These are phyloP conservation scores for Lumnitzera racemosa DNA, from an alignment of 345 rosid species.

Conservation along the genomic window DNA sequence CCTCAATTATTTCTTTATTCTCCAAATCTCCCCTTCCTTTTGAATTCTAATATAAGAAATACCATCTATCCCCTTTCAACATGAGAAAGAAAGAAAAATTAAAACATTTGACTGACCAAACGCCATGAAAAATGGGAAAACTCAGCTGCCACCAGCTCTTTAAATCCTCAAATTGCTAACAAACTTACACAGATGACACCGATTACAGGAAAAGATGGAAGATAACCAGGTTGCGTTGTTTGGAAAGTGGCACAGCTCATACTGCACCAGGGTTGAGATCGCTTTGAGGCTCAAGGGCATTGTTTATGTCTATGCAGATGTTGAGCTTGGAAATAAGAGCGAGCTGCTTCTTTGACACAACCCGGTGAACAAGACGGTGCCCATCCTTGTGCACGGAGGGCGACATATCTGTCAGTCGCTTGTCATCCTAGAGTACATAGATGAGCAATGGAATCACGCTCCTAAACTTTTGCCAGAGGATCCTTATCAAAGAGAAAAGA, in stretches of 20 bases:
- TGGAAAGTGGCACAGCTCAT: constrained; percentile 11
- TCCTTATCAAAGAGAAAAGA: constrained; percentile 14
- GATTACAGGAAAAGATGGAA: neutral
- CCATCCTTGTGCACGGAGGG: constrained; percentile 13
- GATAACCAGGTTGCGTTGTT: constrained; percentile 6
- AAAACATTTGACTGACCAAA: no score
- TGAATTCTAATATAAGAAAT: no score
- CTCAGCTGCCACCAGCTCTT: no score
- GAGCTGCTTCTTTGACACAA: constrained; percentile 11
- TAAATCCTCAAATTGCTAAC: neutral
- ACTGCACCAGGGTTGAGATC: constrained; percentile 11
- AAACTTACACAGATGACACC: neutral
- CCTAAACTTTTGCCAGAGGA: constrained; percentile 21
- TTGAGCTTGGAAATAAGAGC: constrained; percentile 19
- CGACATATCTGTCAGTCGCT: constrained; percentile 17
- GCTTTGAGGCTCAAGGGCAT: constrained; percentile 21
- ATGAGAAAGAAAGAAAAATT: no score
- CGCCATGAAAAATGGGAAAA: no score
- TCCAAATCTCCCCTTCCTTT: no score
- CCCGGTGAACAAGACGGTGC: constrained; percentile 18
- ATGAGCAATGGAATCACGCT: constrained; percentile 11
- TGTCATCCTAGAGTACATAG: constrained; percentile 16
- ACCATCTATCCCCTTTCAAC: no score
- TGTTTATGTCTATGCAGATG: constrained; percentile 14
- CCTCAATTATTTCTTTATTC: no score